Base-by-base conservation (phyloP, 2,329 filamentous ascomycete genomes). In the Alternaria triticimaculans region DNA sequence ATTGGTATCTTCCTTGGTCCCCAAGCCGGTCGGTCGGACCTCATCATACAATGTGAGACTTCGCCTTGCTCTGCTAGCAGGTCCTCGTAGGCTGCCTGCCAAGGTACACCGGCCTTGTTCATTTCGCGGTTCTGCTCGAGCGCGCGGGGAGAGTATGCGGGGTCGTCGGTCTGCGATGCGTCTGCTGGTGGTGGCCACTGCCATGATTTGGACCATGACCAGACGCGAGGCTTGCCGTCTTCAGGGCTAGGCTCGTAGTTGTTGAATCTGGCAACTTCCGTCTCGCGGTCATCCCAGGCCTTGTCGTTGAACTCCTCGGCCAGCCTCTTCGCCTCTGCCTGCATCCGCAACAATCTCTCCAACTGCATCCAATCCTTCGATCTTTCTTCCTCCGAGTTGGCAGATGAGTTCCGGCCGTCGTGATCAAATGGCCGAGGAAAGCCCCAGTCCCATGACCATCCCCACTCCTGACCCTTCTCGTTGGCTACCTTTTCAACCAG, bases 1-100 rank as follows among this genome's bases (percentile, higher is more conserved):
- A 51, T 50, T 12, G 44, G 33, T 15, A 43, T 63, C 12, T 37
- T 50, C 28, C 28, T 62, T 44, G 68, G 67, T 49, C 65, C 65
- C 25, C 46, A 58, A 54, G 53, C 6, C 46, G 64, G 44, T 43
- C 23, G 28, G 20, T 53, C 55, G 6, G 26, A 18, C 7, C 45
- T 60, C 28, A 28, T 56, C 61, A 57, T 60, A 18, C 57, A 56
- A 20, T 60, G 48, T 23, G 46, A 45, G 9, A 51, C 10, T 11
- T 66, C 54, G 48, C 70, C 66, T 21, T 67, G 60, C 44, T 73
- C 64, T 6, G 86, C 78, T 15, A 89, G 67, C 10, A 89, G 80
- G 68, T 90, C 87, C 69, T 89, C 87, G 67, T 88, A 89, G 0
- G 87, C 87, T 55, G 85, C 84, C 15, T 85, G 82, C 87, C 87